A percentile compares a stretch with the other conserved stretches of the same genome.
phyloP scores from a whole-genome alignment of 192 early-diverging fungal species.

The Spizellomyces punctatus region DNA sequence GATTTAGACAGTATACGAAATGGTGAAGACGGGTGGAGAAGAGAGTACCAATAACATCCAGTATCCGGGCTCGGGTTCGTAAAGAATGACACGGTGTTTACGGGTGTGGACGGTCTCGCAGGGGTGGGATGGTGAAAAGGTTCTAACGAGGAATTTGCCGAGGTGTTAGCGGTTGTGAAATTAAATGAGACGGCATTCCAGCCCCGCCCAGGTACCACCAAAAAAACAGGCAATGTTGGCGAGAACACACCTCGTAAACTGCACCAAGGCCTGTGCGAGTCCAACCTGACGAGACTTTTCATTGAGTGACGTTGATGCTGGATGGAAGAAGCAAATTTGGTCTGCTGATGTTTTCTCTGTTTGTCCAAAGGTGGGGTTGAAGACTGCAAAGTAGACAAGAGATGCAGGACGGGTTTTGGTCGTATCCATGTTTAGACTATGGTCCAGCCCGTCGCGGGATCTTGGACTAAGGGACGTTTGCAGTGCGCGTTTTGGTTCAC shows the following conservation, averaged over 20 bases:
- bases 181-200: background rate
- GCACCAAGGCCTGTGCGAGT: constrained; percentile 30
- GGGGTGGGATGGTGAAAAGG: constrained; percentile 22
- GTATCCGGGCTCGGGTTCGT: constrained; percentile 30
- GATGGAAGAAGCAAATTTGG: constrained; percentile 38
- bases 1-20: too few species aligned
- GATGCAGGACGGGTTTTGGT: background rate
- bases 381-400: background rate
- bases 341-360: constrained; percentile 19
- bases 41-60: constrained; percentile 41
- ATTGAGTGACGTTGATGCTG: constrained; percentile 11
- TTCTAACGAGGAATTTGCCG: constrained; percentile 17
- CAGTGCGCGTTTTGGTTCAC: too few species aligned
- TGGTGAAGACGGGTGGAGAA: too few species aligned
- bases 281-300: constrained; percentile 36
- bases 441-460: too few species aligned
- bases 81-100: constrained; percentile 29
- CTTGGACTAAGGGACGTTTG: too few species aligned
- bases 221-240: too few species aligned
- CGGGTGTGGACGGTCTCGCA: constrained; percentile 36
- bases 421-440: too few species aligned
- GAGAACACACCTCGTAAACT: constrained; percentile 30
- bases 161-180: background rate
- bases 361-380: background rate
- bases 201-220: too few species aligned